Base-by-base conservation (phyloP, 805 yeast genomes). In the Suhomyces sp. region DNA sequence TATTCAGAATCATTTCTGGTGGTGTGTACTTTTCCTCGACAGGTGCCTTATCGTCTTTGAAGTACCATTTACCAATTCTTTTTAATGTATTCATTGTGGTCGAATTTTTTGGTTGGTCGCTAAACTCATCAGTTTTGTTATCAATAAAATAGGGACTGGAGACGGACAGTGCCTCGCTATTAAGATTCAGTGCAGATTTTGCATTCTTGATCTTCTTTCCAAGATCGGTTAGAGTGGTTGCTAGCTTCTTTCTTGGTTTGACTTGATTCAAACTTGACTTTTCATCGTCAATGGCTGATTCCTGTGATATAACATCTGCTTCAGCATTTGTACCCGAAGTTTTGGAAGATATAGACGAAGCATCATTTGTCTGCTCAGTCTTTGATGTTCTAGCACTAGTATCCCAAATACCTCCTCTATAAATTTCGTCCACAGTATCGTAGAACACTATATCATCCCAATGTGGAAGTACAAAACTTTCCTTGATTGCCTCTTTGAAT, bases 401-500 rank as follows among this genome's bases (percentile, higher is more conserved):
- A 44, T 83, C 88, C 98, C 98, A 91, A 16, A 91, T 78, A 12
- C 98, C 98, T 33, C 96, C 98, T 44, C 96, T 74, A 56, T 79
- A 93, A 10, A 87, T 59, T 44, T 87, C 95, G 25, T 61, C 70
- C 2, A 62, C 58, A 0, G 96, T 79, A 36, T 76, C 67, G 51
- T 70, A 83, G 52, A 86, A 83, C 0, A 80, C 76, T 25, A 88
- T 58, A 54, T 91, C 98, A 57, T 91, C 98, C 88, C 88, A 83
- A 50, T 71, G 79, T 2, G 98, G 98, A 20, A 76, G 58, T 0
- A 93, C 98, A 31, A 93, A 60, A 6, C 93, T 76, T 21, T 86
- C 93, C 42, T 72, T 77, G 25, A 91, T 70, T 1, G 88, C 84
- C 31, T 87, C 96, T 39, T 81, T 77, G 43, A 91, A 77, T 46